Base-by-base conservation (phyloP, 768 basidiomycete species). In the Tylopilus sp. region DNA sequence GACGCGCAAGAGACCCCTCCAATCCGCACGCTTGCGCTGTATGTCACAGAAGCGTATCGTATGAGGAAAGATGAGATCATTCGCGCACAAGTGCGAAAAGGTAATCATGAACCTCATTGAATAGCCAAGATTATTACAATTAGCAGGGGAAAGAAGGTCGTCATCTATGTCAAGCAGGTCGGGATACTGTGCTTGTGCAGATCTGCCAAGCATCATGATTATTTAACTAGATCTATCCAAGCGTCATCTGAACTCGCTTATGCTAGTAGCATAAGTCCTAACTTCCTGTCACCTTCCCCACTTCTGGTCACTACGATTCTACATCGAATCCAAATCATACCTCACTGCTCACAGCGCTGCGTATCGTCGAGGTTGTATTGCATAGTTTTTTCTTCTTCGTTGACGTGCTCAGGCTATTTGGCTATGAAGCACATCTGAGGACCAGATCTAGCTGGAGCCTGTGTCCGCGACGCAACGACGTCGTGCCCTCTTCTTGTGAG, bases 151-250 rank as follows among this genome's bases (percentile, higher is more conserved):
- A 94, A 94, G 80, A 94, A 97, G 81, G 98, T 99, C 63, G 97
- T 99, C 66, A 99, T 99, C 48, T 99, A 99, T 69, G 97, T 97
- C 29, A 97, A 98, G 72, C 84, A 91, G 72, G 93, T 95, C 76
- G 94, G 96, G 77, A 94, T 95, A 63, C 89, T 89, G 51, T 94
- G 92, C 76, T 77, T 94, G 25, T 96, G 92, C 65, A 87, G 95
- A 63, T 89, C 92, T 63, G 76, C 79, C 59, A 89, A 89, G 73
- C 97, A 95, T 74, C 88, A 95, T 65, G 93, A 93, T 56, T 96
- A 83, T 77, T 97, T 77, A 97, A 97, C 76, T 98, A 89, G 83
- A 64, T n/a, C n/a, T n/a, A n/a, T n/a, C n/a, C n/a, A n/a, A n/a
- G n/a, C n/a, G n/a, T 53, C n/a, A n/a, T n/a, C n/a, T n/a, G n/a